These are phyloP conservation scores for Teunomyces cretensis DNA, from an alignment of 805 yeast genomes.

Conservation along the genomic window DNA sequence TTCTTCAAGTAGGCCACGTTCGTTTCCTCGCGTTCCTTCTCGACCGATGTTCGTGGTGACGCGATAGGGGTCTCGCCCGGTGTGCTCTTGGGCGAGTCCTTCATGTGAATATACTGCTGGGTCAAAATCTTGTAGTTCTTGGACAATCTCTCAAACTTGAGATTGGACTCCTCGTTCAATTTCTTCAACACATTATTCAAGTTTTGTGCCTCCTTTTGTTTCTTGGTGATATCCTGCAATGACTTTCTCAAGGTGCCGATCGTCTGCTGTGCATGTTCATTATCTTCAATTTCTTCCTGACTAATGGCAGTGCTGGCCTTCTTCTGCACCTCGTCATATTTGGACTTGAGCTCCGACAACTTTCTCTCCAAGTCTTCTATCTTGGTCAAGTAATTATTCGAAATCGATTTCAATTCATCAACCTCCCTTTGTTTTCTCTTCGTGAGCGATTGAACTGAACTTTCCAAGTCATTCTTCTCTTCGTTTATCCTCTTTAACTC, in stretches of 20 bases:
- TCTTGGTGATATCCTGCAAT: slow-evolving; percentile 48
- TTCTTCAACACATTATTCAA: slow-evolving; percentile 54
- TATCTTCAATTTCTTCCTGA: slow-evolving; percentile 10
- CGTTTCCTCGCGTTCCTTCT: slow-evolving; percentile 8
- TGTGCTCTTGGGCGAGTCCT: slow-evolving; percentile 7
- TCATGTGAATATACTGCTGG: slow-evolving; percentile 50
- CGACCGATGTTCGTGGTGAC: slow-evolving; percentile 19
- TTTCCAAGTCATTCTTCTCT: slow-evolving; percentile 61
- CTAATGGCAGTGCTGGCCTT: neutral
- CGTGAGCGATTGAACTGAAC: slow-evolving; percentile 44
- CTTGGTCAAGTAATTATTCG: slow-evolving; percentile 43
- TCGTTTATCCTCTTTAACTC: slow-evolving; percentile 53
- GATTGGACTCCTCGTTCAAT: slow-evolving; percentile 63
- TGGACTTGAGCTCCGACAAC: slow-evolving; percentile 19
- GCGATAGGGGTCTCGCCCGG: slow-evolving; percentile 10
- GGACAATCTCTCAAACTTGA: slow-evolving; percentile 66
- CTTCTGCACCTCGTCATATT: slow-evolving; percentile 4
- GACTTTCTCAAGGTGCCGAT: slow-evolving; percentile 52
- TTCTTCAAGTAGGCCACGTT: slow-evolving; percentile 82
- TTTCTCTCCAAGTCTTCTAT: slow-evolving; percentile 37
- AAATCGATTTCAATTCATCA: slow-evolving; percentile 50
- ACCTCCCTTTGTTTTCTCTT: slow-evolving; percentile 64
- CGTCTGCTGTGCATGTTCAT: slow-evolving; percentile 28
- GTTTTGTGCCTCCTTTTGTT: slow-evolving; percentile 55
- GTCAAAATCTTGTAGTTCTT: slow-evolving; percentile 68